Percentiles rank a stretch among this genome's conserved stretches.
phyloP scores from a whole-genome alignment of 257 asterid genomes.

The Nicotiana tomentosiformis region DNA sequence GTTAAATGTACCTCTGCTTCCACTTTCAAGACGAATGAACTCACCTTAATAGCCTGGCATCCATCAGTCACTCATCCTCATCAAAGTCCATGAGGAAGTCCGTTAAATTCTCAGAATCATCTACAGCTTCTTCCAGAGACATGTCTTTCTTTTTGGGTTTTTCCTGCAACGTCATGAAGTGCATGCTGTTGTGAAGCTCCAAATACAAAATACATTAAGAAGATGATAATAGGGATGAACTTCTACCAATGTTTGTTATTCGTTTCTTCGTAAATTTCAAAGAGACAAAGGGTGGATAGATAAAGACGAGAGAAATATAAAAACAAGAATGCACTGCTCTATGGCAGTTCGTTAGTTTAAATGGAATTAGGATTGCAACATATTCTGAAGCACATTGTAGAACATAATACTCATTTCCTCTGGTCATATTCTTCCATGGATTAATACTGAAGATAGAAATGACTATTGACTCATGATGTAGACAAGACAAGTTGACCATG shows the following conservation, averaged over 20 bases:
- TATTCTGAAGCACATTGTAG: neutral
- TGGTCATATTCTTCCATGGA: neutral
- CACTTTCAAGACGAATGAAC: neutral
- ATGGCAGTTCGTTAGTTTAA: neutral
- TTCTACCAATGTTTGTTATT: neutral
- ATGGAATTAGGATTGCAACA: neutral
- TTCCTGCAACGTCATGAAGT: conserved; percentile 25
- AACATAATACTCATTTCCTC: neutral
- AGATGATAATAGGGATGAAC: neutral
- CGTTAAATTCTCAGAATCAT: conserved; percentile 84
- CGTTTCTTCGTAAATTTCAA: neutral
- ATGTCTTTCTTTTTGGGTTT: conserved; percentile 50
- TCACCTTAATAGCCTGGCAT: conserved; percentile 2
- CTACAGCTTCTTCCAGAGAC: conserved; percentile 85
- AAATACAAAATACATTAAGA: neutral
- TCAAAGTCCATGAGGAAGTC: conserved; percentile 81
- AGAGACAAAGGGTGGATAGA: neutral
- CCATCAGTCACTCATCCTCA: conserved; percentile 26
- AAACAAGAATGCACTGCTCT: neutral
- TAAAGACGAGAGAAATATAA: neutral
- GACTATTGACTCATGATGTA: neutral
- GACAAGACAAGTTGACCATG: neutral
- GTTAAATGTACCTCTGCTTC: neutral
- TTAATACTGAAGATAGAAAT: neutral
- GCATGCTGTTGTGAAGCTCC: conserved; percentile 9